Evolutionary conservation across 169 alveolate species (phyloP), one percentile per base, ranked within the genome.

Genomic region (Eimeria sp.): DNA sequence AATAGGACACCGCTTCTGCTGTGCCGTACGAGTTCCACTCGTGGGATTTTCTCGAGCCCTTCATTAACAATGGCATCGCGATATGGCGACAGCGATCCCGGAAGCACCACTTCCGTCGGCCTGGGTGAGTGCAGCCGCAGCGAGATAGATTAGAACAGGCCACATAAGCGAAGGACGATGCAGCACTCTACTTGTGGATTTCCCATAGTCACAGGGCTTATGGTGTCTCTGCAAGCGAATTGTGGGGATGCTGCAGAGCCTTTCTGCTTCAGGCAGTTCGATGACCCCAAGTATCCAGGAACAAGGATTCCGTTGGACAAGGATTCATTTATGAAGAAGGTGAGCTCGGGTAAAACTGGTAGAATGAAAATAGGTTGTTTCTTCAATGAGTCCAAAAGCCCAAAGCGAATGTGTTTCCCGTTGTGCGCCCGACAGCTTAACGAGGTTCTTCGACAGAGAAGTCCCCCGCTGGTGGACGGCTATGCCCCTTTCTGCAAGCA

Each of bases 401-500:
- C 30, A 16, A 73, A 2, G 57, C 54, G 76, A 13, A 16, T 27
- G 76, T 14, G 76, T 18, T 49, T 34, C 57, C 9, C 9, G 54
- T 43, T 57, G 91, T 47, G 90, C 34, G 47, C 18, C 40, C 78
- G 11, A 51, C 3, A 95, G 97, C 95, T 95, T 9, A 75, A 89
- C 94, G 97, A 97, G 78, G 76, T 96, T 22, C 76, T 98, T 30
- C 88, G 95, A 25, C 65, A 95, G 25, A 95, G 96, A 20, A 89
- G 95, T 58, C 96, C 95, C 25, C 90, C 95, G 25, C 96, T 98
- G 18, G 94, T 95, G 72, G 98, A 98, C 93, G 99, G 99, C 14
- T 99, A 99, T 98, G 99, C 99, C 63, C 99, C 99, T 4, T 99
- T 99, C 96, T 99, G 99, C 97, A 99, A 99, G 89, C 99, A 99